These are phyloP conservation scores for Penicillium macrosclerotiorum DNA, from an alignment of 495 filamentous ascomycete genomes.

Conservation along the genomic window DNA sequence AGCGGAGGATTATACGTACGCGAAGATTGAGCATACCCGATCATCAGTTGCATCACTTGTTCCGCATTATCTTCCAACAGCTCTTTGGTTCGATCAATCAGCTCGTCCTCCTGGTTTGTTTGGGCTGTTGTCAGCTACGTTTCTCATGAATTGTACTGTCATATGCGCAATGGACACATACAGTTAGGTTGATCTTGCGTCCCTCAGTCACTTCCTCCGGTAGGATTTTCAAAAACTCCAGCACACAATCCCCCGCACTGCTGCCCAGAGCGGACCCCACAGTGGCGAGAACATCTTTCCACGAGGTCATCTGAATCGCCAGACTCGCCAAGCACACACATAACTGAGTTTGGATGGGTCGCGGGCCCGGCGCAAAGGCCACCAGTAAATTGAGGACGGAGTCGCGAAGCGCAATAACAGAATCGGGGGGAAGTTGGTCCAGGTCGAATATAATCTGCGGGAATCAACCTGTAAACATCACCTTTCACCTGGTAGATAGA, in stretches of 20 bases:
- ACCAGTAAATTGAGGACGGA: slow-evolving; percentile 78
- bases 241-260: slow-evolving; percentile 74
- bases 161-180: slow-evolving; percentile 56
- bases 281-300: slow-evolving; percentile 87
- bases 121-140: slow-evolving; percentile 3
- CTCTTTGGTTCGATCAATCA: slow-evolving; percentile 75
- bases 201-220: slow-evolving; percentile 99
- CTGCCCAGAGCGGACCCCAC: slow-evolving; percentile 78
- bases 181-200: slow-evolving; percentile 96
- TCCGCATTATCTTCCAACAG: slow-evolving; percentile 85
- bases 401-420: slow-evolving; percentile 73
- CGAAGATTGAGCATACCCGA: slow-evolving; percentile 87
- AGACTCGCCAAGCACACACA: slow-evolving; percentile 92
- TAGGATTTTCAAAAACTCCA: slow-evolving; percentile 94
- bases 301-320: slow-evolving; percentile 91
- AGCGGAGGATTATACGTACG: slow-evolving; percentile 49
- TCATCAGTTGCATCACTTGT: slow-evolving; percentile 79
- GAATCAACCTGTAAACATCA: slow-evolving; percentile 24
- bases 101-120: slow-evolving; percentile 98
- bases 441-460: slow-evolving; percentile 76
- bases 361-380: slow-evolving; percentile 74
- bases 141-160: no score
- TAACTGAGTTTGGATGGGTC: slow-evolving; percentile 89
- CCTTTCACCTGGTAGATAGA: not conserved
- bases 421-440: slow-evolving; percentile 76